These are phyloP conservation scores for Chaetoceros muelleri DNA, from an alignment of 108 stramenopile genomes.

Conservation along the genomic window DNA sequence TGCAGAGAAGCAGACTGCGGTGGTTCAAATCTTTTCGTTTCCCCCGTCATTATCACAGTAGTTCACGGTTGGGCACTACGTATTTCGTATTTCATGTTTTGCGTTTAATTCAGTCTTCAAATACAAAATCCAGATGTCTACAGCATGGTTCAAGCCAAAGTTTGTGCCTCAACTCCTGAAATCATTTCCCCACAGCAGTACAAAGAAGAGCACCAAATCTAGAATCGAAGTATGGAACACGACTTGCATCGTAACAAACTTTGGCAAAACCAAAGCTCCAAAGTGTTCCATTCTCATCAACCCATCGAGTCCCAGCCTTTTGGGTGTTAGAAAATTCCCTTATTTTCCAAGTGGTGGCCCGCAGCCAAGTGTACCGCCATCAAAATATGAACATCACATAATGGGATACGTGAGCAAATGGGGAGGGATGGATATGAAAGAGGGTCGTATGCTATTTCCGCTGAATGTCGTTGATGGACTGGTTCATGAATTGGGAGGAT, in stretches of 20 bases:
- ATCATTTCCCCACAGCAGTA: constrained; percentile 6
- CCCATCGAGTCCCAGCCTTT: constrained; percentile 53
- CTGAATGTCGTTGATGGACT: constrained; percentile 58
- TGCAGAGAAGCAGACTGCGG: no score
- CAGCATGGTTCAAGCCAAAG: constrained; percentile 38
- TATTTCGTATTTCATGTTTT: no score
- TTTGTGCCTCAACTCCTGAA: constrained; percentile 22
- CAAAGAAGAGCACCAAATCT: not conserved
- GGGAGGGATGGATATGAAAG: constrained; percentile 78
- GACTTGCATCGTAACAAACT: constrained; percentile 62
- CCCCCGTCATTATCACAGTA: no score
- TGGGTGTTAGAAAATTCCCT: constrained; percentile 53
- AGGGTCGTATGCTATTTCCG: constrained; percentile 64
- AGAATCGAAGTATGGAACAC: constrained; percentile 64
- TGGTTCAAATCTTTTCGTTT: no score
- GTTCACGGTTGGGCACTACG: no score
- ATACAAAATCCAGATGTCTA: constrained; percentile 20
- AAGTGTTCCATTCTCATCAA: constrained; percentile 34
- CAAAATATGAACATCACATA: constrained; percentile 15
- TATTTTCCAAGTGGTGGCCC: constrained; percentile 54
- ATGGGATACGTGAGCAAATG: constrained; percentile 53
- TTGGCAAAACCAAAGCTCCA: constrained; percentile 21
- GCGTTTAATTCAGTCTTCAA: no score
- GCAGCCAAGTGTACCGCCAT: constrained; percentile 6
- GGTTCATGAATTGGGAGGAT: constrained; percentile 69